Percentiles rank a stretch among this genome's conserved stretches.
phyloP scores from a whole-genome alignment of 768 basidiomycete genomes.

The Leccinum rimulosum region DNA sequence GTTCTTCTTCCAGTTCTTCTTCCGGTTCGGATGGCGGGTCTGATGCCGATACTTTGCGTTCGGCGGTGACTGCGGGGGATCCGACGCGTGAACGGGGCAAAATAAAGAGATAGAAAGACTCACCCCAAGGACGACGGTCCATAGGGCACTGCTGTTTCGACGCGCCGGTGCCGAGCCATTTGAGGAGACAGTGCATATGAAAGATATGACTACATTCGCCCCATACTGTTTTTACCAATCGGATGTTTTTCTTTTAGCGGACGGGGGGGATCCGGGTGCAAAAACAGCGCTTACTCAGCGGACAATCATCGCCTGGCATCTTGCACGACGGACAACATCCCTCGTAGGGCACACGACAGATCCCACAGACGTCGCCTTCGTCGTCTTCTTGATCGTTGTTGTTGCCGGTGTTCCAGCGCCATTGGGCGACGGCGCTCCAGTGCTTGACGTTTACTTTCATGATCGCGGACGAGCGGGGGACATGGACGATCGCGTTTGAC shows the following conservation, averaged over 20 bases:
- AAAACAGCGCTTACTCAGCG: constrained; percentile 60
- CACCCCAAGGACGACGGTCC: constrained; percentile 93
- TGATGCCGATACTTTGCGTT: constrained; percentile 44
- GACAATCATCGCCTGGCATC: constrained; percentile 94
- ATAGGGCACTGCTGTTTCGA: constrained; percentile 99
- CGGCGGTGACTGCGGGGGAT: constrained; percentile 45
- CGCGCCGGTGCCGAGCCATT: constrained; percentile 88
- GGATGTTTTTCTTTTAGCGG: too few relatives aligned
- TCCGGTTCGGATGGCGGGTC: neutral
- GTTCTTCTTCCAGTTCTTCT: neutral
- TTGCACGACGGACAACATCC: constrained; percentile 96
- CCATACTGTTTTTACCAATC: constrained; percentile 65
- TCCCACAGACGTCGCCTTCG: constrained; percentile 75
- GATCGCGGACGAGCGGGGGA: neutral
- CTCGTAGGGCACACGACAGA: constrained; percentile 90
- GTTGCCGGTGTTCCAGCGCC: constrained; percentile 72
- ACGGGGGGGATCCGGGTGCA: neutral
- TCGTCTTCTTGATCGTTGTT: constrained; percentile 38
- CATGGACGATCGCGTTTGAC: neutral
- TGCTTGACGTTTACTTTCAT: constrained; percentile 82
- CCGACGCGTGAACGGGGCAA: neutral
- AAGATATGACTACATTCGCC: constrained; percentile 97
- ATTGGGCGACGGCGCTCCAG: constrained; percentile 87
- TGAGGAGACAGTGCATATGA: constrained; percentile 97
- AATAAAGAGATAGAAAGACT: constrained; percentile 19